A percentile compares a stretch with the other conserved stretches of the same genome.
These are phyloP conservation scores for Boletus tomentosulus DNA, from an alignment of 768 basidiomycete genomes.

Conservation along the genomic window DNA sequence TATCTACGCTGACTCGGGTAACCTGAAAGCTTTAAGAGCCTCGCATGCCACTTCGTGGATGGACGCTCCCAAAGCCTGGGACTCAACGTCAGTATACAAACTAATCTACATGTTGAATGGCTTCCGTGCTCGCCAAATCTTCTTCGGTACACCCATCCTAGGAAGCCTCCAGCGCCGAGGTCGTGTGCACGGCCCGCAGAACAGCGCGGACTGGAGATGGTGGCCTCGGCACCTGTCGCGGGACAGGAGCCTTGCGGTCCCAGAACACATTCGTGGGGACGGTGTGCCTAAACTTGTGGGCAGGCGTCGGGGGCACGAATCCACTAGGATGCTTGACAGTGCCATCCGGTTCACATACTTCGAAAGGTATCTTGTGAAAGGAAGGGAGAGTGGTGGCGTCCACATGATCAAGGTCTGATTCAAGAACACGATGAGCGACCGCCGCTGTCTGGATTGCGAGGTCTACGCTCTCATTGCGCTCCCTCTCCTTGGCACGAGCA, in stretches of 20 bases:
- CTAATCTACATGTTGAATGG: slow-evolving; percentile 24
- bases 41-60: not conserved
- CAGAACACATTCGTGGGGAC: slow-evolving; percentile 8
- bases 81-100: not conserved
- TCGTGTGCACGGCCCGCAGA: slow-evolving; percentile 23
- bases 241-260: slow-evolving; percentile 16
- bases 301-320: slow-evolving; percentile 41
- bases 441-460: slow-evolving; percentile 27
- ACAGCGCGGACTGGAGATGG: slow-evolving; percentile 11
- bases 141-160: slow-evolving; percentile 13
- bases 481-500: slow-evolving; percentile 23
- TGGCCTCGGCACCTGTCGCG: slow-evolving; percentile 8
- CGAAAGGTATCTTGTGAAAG: slow-evolving; percentile 40
- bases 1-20: not conserved
- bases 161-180: not conserved
- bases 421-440: slow-evolving; percentile 29
- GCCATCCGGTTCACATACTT: slow-evolving; percentile 37
- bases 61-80: not conserved
- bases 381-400: slow-evolving; percentile 22
- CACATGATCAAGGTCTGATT: slow-evolving; percentile 27
- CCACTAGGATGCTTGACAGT: slow-evolving; percentile 39
- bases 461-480: slow-evolving; percentile 21
- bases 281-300: slow-evolving; percentile 31
- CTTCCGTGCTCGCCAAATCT: slow-evolving; percentile 2
- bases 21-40: not conserved